These are phyloP conservation scores for Climacium dendroides DNA, from an alignment of 225 moss, liverwort and hornwort genomes.

Conservation along the genomic window DNA sequence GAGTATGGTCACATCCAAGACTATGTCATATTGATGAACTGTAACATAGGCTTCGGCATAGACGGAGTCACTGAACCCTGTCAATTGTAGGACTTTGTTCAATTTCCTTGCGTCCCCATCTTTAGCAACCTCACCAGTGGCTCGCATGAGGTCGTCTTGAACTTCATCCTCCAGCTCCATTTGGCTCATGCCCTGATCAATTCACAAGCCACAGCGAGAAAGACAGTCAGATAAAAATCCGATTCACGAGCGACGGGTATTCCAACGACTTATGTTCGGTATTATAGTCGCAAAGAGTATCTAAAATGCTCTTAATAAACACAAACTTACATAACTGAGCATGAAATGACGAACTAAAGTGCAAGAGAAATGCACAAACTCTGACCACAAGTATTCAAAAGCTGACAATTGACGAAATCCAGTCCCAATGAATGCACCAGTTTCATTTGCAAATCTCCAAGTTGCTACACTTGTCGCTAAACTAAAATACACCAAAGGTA, in stretches of 20 bases:
- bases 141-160: slow-evolving; percentile 89
- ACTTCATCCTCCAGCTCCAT: slow-evolving; percentile 95
- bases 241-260: neutral
- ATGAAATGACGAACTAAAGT: neutral
- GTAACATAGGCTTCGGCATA: slow-evolving; percentile 96
- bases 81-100: slow-evolving; percentile 86
- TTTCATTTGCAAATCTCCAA: neutral
- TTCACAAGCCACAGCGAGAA: neutral
- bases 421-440: neutral
- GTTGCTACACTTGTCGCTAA: neutral
- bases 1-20: slow-evolving; percentile 88
- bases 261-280: neutral
- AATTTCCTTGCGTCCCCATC: slow-evolving; percentile 67
- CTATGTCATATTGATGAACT: slow-evolving; percentile 96
- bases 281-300: neutral
- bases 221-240: neutral
- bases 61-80: slow-evolving; percentile 96
- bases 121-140: slow-evolving; percentile 79
- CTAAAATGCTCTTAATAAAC: neutral
- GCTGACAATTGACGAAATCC: neutral
- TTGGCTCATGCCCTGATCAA: slow-evolving; percentile 78
- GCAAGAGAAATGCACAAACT: neutral
- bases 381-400: neutral
- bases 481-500: neutral
- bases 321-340: neutral